These are phyloP conservation scores for Plasmodium reichenowi DNA, from an alignment of 169 alveolate species.

Conservation along the genomic window DNA sequence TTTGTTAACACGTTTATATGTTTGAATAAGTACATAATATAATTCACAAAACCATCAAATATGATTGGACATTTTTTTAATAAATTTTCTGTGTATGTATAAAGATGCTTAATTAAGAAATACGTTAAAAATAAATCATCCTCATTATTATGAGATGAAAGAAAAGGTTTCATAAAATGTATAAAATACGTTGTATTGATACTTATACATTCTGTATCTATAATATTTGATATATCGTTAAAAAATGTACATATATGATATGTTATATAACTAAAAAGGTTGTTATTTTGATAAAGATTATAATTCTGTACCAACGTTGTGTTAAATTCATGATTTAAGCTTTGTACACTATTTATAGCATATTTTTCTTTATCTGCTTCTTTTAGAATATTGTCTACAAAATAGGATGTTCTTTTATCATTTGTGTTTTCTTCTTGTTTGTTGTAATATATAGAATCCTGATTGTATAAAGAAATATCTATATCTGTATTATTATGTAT, in stretches of 20 bases:
- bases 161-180: slow-evolving; percentile 25
- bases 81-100: slow-evolving; percentile 20
- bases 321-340: background rate
- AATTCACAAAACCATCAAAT: slow-evolving; percentile 29
- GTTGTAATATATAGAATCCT: slow-evolving; percentile 1
- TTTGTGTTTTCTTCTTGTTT: background rate
- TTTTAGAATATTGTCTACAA: slow-evolving; percentile 13
- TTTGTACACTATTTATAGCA: background rate
- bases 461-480: slow-evolving; percentile 12
- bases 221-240: slow-evolving; percentile 8
- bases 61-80: slow-evolving; percentile 37
- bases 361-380: background rate
- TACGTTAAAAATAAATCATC: slow-evolving; percentile 33
- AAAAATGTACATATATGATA: slow-evolving; percentile 41
- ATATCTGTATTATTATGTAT: slow-evolving; percentile 15
- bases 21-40: slow-evolving; percentile 29
- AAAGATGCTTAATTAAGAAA: slow-evolving; percentile 9
- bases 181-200: slow-evolving; percentile 18
- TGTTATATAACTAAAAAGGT: slow-evolving; percentile 32
- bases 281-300: background rate
- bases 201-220: slow-evolving; percentile 52
- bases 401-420: background rate
- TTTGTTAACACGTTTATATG: slow-evolving; percentile 7
- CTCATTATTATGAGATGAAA: slow-evolving; percentile 21
- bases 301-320: background rate